phyloP scores from a whole-genome alignment of 2,329 filamentous ascomycete genomes.

The Macrophomina tecta region DNA sequence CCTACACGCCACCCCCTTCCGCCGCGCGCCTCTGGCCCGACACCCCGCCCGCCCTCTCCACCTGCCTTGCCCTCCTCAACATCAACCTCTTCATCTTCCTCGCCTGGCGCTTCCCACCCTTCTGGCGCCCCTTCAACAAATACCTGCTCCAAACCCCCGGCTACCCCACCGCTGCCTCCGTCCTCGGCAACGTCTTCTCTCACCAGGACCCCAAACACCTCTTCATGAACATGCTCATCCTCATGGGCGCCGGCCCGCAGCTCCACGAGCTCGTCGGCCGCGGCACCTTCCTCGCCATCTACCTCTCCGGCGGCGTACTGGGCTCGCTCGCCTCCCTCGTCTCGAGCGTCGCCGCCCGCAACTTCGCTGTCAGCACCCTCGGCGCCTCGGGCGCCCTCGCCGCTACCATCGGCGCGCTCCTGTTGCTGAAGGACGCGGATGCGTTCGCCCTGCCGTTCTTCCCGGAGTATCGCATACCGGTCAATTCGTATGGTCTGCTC shows the following conservation, averaged over 20 bases:
- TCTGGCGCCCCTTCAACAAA: conserved; percentile 71
- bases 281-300: conserved; percentile 44
- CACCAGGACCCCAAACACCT: conserved; percentile 70
- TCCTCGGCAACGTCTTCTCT: conserved; percentile 71
- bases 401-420: conserved; percentile 40
- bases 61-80: conserved; percentile 66
- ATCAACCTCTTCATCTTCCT: conserved; percentile 64
- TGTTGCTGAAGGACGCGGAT: conserved; percentile 41
- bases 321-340: conserved; percentile 37
- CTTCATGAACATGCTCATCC: conserved; percentile 66
- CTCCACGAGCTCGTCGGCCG: conserved; percentile 44
- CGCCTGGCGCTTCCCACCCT: conserved; percentile 67
- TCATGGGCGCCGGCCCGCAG: conserved; percentile 69
- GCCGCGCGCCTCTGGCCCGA: conserved; percentile 42
- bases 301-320: conserved; percentile 40
- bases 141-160: conserved; percentile 71
- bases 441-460: conserved; percentile 38
- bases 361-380: conserved; percentile 37
- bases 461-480: conserved; percentile 31
- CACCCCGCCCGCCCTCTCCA: conserved; percentile 42
- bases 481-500: conserved; percentile 42
- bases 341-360: conserved; percentile 40
- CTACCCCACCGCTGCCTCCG: conserved; percentile 65
- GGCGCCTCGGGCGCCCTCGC: conserved; percentile 44
- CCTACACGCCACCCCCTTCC: conserved; percentile 40